Evolutionary conservation across 208 protist species (phyloP), one percentile per base, ranked within the genome.

Genomic region (Leishmania gerbilli): DNA sequence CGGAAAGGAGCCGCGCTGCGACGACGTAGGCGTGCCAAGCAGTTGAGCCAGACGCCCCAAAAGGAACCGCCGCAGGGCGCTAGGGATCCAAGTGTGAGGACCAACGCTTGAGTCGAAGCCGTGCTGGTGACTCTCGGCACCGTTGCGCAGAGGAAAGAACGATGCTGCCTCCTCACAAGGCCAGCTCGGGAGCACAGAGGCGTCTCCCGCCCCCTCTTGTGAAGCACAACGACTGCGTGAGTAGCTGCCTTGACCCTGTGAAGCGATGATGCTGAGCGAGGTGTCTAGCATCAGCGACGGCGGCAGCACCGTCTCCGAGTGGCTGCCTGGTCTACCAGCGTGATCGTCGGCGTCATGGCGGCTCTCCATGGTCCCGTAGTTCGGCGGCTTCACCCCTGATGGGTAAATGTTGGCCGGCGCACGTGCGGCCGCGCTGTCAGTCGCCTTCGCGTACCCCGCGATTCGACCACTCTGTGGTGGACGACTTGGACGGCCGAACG

Each of bases 331-430:
- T 19, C 34, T 7, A 19, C 62, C 13, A 17, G 27, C 62, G 34
- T 68, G 31, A 68, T 17, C 3, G 15, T 68, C 42, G 19, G 37
- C 69, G 42, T 13, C 40, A 24, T 58, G 71, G 71, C 31, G 21
- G 1, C 65, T 40, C 42, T 56, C 27, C 17, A 80, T 74, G n/a
- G 80, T 83, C 34, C 79, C 74, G 75, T 79, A 83, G n/a, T 6
- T 62, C 21, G 74, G 5, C 34, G n/a, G 15, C 42, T 21, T 71
- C 34, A 31, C 21, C 13, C 40, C 65, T 40, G 37, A 71, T 9
- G 34, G 65, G 65, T 3, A n/a, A 49, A 49, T 21, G 34, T 15
- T 42, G 34, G 19, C 13, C 7, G 65, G 24, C 37, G 34, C 65
- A 45, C 7, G 37, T 24, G 65, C 65, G 5, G 65, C 40, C 17